Evolutionary conservation across 495 filamentous ascomycete genomes (phyloP).

Genomic region (Articulospora tetracladia): DNA sequence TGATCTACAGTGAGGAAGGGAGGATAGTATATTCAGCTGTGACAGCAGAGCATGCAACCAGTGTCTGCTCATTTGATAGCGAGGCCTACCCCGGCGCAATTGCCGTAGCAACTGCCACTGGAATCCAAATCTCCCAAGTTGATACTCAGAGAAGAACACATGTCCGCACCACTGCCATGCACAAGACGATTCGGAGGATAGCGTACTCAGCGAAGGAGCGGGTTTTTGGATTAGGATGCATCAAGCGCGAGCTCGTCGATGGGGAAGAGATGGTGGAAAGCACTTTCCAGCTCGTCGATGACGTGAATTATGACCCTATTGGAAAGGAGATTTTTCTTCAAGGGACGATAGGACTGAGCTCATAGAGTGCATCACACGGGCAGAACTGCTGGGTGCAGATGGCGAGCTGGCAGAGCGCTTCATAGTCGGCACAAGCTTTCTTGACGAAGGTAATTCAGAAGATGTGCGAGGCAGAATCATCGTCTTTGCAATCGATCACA

Average conservation of each 20-base stretch:
- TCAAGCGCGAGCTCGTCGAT: conserved; percentile 52
- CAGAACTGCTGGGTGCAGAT: conserved; percentile 61
- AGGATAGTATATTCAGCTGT: conserved; percentile 90
- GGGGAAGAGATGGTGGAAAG: conserved; percentile 46
- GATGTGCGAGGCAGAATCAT: conserved; percentile 65
- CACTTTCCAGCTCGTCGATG: conserved; percentile 49
- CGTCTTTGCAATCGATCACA: conserved; percentile 75
- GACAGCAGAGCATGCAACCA: conserved; percentile 82
- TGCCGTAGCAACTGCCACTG: conserved; percentile 69
- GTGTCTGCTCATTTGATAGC: conserved; percentile 76
- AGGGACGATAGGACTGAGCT: conserved; percentile 64
- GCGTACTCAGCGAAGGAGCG: conserved; percentile 78
- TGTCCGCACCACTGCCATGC: conserved; percentile 70
- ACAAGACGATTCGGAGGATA: conserved; percentile 81
- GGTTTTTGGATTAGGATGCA: conserved; percentile 82
- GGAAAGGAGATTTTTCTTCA: conserved; percentile 38
- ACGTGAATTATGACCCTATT: conserved; percentile 42
- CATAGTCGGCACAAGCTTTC: conserved; percentile 78
- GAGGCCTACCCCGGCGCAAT: conserved; percentile 78
- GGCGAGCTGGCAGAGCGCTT: conserved; percentile 68
- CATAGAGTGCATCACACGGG: conserved; percentile 78
- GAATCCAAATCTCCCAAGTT: conserved; percentile 77
- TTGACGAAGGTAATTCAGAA: conserved; percentile 45
- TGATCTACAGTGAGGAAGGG: conserved; percentile 87
- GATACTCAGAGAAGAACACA: conserved; percentile 86